Evolutionary conservation across 1,284 basidiomycete genomes (phyloP), one percentile per base, ranked within the genome.

Genomic region (Pterula multifida): DNA sequence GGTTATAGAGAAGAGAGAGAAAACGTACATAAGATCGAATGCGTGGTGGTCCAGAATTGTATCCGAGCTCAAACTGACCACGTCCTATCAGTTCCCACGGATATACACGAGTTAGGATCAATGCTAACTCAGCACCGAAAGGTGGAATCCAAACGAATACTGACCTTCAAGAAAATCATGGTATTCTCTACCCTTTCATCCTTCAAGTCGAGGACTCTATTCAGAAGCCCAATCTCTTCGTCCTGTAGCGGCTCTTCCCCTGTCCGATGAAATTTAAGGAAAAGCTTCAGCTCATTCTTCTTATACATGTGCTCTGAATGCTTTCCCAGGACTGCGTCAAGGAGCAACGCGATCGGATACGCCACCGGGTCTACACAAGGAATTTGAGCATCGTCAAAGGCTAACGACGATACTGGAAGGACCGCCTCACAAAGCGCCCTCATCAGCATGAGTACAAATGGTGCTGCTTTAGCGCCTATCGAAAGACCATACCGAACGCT

Each of bases 261-360:
- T 35, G 85, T 81, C 49, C 90, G 73, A 66, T 94, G 90, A 67
- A 94, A 90, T 60, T 92, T 87, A 26, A 98, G 76, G 68, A 98
- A 97, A 0, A 87, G 90, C 66, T 90, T 92, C 44, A 97, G 77
- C 61, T 95, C 89, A 0, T 89, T 88, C 63, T 93, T 93, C 61
- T 92, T 91, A 71, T 93, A 94, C 0, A 86, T 91, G 53, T 85
- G 70, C 55, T 85, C 83, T 55, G 81, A 70, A 47, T 47, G 45
- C 1, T 67, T 71, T 25, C 92, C 92, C 1, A 95, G 79, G 1
- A 83, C 74, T 44, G 67, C 73, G 63, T 95, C 92, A 28, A 95
- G 79, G 0, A 95, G 69, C 61, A 89, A 90, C 9, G 92, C 91
- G 50, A 85, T 90, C 1, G 92, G 92, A 70, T 78, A 95, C 0